Conservation (phyloP, 371 early-diverging fungal species). For the Phascolomyces articulosus region DNA sequence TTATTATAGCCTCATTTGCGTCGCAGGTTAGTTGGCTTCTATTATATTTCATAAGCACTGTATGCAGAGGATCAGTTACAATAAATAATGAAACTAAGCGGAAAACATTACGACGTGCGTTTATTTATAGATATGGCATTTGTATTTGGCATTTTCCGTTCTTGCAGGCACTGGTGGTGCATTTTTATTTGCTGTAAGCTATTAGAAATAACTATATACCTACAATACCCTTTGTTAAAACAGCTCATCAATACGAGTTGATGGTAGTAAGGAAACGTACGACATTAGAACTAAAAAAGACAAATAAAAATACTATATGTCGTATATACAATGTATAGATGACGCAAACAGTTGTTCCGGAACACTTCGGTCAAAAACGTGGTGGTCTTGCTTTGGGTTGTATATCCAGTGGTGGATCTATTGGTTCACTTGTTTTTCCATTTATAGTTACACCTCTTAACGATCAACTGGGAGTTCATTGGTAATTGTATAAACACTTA, state of each 20-base stretch:
- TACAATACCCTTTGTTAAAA: too few relatives aligned
- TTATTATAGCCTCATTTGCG: conserved; percentile 30
- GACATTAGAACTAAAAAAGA: too few relatives aligned
- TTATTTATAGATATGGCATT: conserved; percentile 46
- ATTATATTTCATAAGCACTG: neutral
- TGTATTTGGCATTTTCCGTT: conserved; percentile 59
- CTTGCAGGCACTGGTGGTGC: neutral
- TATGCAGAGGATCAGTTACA: too few relatives aligned
- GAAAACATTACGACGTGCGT: neutral
- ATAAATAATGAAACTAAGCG: too few relatives aligned
- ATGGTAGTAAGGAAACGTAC: too few relatives aligned
- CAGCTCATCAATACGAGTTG: too few relatives aligned
- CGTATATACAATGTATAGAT: too few relatives aligned
- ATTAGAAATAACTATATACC: neutral
- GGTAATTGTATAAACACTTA: conserved; percentile 61
- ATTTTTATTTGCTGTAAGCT: conserved; percentile 1
- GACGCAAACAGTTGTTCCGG: conserved; percentile 49
- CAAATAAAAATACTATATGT: too few relatives aligned
- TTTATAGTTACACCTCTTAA: neutral
- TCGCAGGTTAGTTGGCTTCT: conserved; percentile 13
- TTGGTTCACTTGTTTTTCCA: conserved; percentile 63
- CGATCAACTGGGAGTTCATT: conserved; percentile 50
- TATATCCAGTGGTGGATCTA: conserved; percentile 21
- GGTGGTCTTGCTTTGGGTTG: conserved; percentile 74
- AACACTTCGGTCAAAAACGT: conserved; percentile 66